Evolutionary conservation across 306 rosid genomes (phyloP).

Genomic region (Cajanus cajan): DNA sequence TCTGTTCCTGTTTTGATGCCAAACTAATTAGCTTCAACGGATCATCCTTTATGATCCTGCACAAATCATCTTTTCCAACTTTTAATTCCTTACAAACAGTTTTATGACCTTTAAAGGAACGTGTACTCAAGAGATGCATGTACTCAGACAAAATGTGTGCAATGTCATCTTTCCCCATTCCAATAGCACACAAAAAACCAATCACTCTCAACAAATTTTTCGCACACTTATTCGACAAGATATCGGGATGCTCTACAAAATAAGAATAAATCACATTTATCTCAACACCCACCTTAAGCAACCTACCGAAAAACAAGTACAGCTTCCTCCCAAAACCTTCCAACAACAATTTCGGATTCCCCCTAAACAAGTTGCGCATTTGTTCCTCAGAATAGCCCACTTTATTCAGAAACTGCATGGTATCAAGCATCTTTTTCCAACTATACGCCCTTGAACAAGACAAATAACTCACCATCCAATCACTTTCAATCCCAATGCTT

Average conservation of each 20-base stretch:
- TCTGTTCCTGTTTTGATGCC: slow-evolving; percentile 46
- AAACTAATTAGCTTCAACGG: slow-evolving; percentile 50
- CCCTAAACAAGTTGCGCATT: slow-evolving; percentile 51
- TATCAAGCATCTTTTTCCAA: slow-evolving; percentile 66
- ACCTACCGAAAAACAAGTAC: slow-evolving; percentile 45
- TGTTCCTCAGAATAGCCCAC: slow-evolving; percentile 54
- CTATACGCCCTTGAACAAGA: slow-evolving; percentile 42
- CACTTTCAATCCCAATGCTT: slow-evolving; percentile 49
- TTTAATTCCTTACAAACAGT: slow-evolving; percentile 57
- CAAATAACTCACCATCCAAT: slow-evolving; percentile 61
- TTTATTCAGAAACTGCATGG: slow-evolving; percentile 49
- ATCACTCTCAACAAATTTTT: slow-evolving; percentile 50
- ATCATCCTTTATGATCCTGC: slow-evolving; percentile 55
- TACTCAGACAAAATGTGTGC: slow-evolving; percentile 42
- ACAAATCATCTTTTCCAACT: slow-evolving; percentile 47
- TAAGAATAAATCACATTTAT: slow-evolving; percentile 42
- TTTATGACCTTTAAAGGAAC: slow-evolving; percentile 54
- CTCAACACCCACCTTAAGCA: slow-evolving; percentile 54
- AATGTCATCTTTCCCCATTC: slow-evolving; percentile 59
- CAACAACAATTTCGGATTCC: slow-evolving; percentile 52
- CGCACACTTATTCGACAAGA: slow-evolving; percentile 43
- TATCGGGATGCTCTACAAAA: slow-evolving; percentile 51
- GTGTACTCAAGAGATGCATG: slow-evolving; percentile 44
- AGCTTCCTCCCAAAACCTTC: slow-evolving; percentile 65
- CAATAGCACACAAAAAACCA: slow-evolving; percentile 51